Base-by-base conservation (phyloP, 2,329 filamentous ascomycete genomes). In the Fusarium verrucosum region DNA sequence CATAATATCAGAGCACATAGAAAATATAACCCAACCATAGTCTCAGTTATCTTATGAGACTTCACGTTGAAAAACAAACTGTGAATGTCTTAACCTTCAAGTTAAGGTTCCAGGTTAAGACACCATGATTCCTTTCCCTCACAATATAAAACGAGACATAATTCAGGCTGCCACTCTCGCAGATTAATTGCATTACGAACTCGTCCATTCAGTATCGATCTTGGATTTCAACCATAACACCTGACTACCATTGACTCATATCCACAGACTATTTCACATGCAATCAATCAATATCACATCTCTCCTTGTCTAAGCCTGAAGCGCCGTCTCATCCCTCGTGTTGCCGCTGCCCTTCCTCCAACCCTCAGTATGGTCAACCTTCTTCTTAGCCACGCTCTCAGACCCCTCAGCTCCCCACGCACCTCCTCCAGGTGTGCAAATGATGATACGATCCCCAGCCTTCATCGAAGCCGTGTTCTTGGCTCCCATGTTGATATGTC, bases 391-490 rank as follows among this genome's bases (percentile, higher is more conserved):
- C 32, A 81, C 78, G 74, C 82, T 89, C 68, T 85, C 81, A 53
- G 84, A 80, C 0, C 88, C 89, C 1, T 82, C 79, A 35, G 75
- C 76, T 0, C 90, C 91, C 90, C 90, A 94, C 0, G 88, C 92
- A 37, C 92, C 92, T 50, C 92, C 92, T 26, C 92, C 92, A 4
- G 92, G 92, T 6, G 92, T 94, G 64, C 83, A 83, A 17, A 95
- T 82, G 52, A 94, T 90, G 71, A 94, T 92, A 8, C 90, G 81
- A 73, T 95, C 92, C 0, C 92, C 92, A 1, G 87, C 81, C 72
- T 87, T 82, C 90, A 94, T 93, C 13, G 84, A 83, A 13, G 90
- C 91, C 23, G 88, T 92, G 68, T 94, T 94, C 82, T 94, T 94
- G 2, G 87, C 90, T 1, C 91, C 91, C 35, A 94, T 74, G 70